Evolutionary conservation across 768 basidiomycete genomes (phyloP).

Genomic region (Xanthoconium stramineum): DNA sequence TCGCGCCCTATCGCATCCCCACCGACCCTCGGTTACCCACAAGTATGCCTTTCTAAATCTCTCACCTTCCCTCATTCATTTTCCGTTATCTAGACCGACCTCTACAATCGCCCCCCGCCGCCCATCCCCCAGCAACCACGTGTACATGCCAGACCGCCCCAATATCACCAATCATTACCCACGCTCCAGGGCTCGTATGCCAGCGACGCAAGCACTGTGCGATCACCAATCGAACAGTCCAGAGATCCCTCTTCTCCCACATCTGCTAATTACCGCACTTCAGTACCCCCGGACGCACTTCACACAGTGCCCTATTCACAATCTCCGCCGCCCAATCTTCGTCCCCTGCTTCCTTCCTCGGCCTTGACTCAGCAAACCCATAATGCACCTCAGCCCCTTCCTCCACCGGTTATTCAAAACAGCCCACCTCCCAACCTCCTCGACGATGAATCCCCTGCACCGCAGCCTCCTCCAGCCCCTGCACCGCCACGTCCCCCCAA

Average conservation of each 20-base stretch:
- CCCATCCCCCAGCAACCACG: conserved; percentile 27
- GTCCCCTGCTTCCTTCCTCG: conserved; percentile 16
- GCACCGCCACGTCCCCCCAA: conserved; percentile 84
- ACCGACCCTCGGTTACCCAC: conserved; percentile 9
- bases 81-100: conserved; percentile 18
- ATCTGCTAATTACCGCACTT: conserved; percentile 27
- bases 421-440: conserved; percentile 52
- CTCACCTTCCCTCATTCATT: neutral
- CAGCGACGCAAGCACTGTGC: conserved; percentile 19
- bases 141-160: conserved; percentile 23
- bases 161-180: conserved; percentile 25
- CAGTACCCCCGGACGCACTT: conserved; percentile 28
- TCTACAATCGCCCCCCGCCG: conserved; percentile 37
- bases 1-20: conserved; percentile 16
- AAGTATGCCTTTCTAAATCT: conserved; percentile 18
- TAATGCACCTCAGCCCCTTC: conserved; percentile 15
- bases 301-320: conserved; percentile 28
- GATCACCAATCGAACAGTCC: conserved; percentile 18
- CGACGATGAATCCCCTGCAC: conserved; percentile 50
- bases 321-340: conserved; percentile 22
- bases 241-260: conserved; percentile 20
- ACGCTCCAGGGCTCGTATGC: conserved; percentile 14
- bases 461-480: conserved; percentile 28
- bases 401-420: conserved; percentile 12
- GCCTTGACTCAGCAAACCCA: conserved; percentile 25